Evolutionary conservation across 345 rosid species (phyloP).

Genomic region (Eucalyptus curtisii): DNA sequence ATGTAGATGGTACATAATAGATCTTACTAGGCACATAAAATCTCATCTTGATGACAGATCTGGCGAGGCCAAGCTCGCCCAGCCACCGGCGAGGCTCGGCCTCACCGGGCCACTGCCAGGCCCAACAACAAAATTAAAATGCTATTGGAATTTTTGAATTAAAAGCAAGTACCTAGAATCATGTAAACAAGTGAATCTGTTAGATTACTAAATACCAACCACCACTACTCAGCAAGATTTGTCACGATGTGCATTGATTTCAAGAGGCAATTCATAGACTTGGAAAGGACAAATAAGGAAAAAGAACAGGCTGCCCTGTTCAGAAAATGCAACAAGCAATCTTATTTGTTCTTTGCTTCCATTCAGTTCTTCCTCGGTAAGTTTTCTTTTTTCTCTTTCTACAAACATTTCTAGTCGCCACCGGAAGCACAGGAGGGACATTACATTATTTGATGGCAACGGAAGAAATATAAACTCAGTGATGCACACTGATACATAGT

Average conservation of each 20-base stretch:
- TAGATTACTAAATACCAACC: background rate
- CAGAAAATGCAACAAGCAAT: background rate
- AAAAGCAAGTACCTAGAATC: background rate
- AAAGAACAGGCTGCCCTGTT: background rate
- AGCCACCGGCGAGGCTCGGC: too few species aligned
- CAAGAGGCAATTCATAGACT: background rate
- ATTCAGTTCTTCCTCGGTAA: background rate
- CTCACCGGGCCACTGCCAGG: background rate
- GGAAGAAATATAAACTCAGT: background rate
- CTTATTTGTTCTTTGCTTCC: background rate
- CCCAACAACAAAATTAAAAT: background rate
- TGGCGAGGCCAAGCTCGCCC: too few species aligned
- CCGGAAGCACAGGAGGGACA: background rate
- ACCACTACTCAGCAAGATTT: background rate
- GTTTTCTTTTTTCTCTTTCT: background rate
- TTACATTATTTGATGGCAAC: background rate
- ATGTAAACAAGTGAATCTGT: background rate
- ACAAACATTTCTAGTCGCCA: background rate
- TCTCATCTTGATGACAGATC: background rate
- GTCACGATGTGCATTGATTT: background rate
- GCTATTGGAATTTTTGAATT: background rate
- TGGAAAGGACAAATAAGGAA: background rate
- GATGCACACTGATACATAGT: background rate
- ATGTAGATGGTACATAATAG: background rate
- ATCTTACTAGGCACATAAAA: background rate